Evolutionary conservation across 2,329 filamentous ascomycete genomes (phyloP).

Genomic region (Sclerotinia borealis): DNA sequence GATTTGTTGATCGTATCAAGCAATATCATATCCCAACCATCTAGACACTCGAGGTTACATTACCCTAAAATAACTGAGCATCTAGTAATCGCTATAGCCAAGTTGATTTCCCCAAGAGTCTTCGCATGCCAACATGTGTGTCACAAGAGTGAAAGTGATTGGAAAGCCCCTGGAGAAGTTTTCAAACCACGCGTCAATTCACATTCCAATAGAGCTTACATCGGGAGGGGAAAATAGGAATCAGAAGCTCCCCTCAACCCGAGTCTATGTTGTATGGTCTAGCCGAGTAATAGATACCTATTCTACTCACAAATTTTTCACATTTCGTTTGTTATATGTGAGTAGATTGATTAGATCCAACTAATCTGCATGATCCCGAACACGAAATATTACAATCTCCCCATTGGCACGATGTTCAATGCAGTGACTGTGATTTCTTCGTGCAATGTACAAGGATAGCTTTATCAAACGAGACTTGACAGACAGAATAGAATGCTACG

Average conservation of each 20-base stretch:
- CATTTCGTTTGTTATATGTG: not conserved
- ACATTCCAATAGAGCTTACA: not conserved
- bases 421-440: not conserved
- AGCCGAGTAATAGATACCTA: not conserved
- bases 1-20: not conserved
- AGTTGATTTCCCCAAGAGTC: not conserved
- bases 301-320: not conserved
- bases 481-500: not conserved
- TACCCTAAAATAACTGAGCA: not conserved
- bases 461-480: not conserved
- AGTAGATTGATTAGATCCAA: constrained; percentile 2
- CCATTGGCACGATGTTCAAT: not conserved
- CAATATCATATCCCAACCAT: not conserved
- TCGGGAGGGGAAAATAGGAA: not conserved
- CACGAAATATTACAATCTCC: not conserved
- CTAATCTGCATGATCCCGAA: not conserved
- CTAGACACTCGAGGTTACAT: not conserved
- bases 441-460: not conserved
- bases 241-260: not conserved
- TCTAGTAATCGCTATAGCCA: not conserved
- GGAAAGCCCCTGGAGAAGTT: not conserved
- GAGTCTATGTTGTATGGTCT: not conserved
- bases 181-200: not conserved
- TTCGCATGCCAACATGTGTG: not conserved
- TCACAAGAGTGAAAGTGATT: not conserved